Percentiles rank a stretch among this genome's conserved stretches.
Evolutionary conservation across 495 filamentous ascomycete genomes (phyloP).

Genomic region (Penicillium cataractarum): DNA sequence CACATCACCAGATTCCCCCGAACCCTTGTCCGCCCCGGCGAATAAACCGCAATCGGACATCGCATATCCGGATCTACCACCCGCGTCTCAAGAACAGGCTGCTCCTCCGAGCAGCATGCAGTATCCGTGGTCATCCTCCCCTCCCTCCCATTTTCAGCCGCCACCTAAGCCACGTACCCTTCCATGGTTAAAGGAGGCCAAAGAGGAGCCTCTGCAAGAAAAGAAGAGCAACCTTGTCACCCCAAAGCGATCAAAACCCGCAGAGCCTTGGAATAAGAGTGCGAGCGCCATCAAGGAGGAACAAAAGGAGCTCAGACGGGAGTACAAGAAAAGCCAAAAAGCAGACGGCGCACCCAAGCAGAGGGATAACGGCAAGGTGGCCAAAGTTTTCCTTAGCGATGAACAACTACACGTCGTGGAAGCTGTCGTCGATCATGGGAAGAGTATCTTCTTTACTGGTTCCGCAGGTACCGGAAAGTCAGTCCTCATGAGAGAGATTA

Average conservation of each 20-base stretch:
- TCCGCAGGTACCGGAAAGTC: constrained; percentile 98
- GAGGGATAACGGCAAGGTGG: constrained; percentile 40
- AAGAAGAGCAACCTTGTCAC: constrained; percentile 32
- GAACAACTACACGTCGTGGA: constrained; percentile 86
- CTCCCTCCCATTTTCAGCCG: constrained; percentile 50
- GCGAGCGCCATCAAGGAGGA: constrained; percentile 81
- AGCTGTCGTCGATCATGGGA: constrained; percentile 70
- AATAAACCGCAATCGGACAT: constrained; percentile 30
- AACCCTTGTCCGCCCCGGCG: neutral
- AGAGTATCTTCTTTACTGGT: constrained; percentile 97
- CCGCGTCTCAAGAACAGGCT: constrained; percentile 35
- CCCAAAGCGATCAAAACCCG: constrained; percentile 46
- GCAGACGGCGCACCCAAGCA: constrained; percentile 25
- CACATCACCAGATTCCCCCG: constrained; percentile 15
- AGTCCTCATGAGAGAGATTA: constrained; percentile 89
- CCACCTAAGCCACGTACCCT: constrained; percentile 56
- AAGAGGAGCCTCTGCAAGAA: constrained; percentile 30
- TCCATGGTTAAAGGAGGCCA: constrained; percentile 54
- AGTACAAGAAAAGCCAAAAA: constrained; percentile 57
- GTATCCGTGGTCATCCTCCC: constrained; percentile 68
- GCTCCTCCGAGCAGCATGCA: constrained; percentile 56
- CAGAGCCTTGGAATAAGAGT: constrained; percentile 77
- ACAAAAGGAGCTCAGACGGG: constrained; percentile 71
- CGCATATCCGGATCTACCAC: constrained; percentile 48
- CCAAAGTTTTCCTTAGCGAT: constrained; percentile 72